phyloP scores from a whole-genome alignment of 1,284 basidiomycete species.

The Mycena sp. region DNA sequence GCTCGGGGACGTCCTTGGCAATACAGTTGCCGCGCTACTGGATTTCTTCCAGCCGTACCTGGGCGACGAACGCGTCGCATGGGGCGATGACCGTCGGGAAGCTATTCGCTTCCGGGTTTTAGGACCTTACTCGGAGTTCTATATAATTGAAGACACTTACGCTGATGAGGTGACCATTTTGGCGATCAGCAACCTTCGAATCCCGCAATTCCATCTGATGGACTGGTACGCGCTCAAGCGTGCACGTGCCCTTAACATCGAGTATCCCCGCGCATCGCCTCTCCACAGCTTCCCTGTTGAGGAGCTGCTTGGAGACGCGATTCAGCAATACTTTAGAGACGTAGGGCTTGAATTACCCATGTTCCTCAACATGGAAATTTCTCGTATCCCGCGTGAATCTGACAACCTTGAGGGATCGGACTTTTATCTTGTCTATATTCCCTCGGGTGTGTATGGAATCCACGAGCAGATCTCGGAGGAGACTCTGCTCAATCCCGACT shows the following conservation, averaged over 20 bases:
- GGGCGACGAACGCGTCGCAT: not conserved
- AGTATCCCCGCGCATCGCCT: not conserved
- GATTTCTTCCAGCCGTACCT: constrained; percentile 1
- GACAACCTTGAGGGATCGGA: not conserved
- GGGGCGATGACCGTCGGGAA: not conserved
- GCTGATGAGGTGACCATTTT: not conserved
- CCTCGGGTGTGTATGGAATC: not conserved
- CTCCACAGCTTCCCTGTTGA: not conserved
- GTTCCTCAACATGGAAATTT: not conserved
- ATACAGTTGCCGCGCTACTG: not conserved
- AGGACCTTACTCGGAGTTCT: not conserved
- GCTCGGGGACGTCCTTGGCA: not conserved
- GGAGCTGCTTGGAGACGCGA: not conserved
- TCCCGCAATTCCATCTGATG: not conserved
- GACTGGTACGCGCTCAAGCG: constrained; percentile 3
- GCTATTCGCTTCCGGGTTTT: not conserved
- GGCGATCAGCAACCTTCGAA: not conserved
- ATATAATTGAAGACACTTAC: not conserved
- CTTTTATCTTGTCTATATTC: not conserved
- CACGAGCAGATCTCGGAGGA: not conserved
- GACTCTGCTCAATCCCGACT: not conserved
- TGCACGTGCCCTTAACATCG: not conserved
- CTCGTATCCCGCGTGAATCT: not conserved
- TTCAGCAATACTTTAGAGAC: constrained; percentile 6
- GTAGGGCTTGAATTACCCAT: not conserved